Percentiles rank a stretch among this genome's conserved stretches.
Conservation (phyloP, 2,329 filamentous ascomycete species). For the Coleophoma cylindrospora region DNA sequence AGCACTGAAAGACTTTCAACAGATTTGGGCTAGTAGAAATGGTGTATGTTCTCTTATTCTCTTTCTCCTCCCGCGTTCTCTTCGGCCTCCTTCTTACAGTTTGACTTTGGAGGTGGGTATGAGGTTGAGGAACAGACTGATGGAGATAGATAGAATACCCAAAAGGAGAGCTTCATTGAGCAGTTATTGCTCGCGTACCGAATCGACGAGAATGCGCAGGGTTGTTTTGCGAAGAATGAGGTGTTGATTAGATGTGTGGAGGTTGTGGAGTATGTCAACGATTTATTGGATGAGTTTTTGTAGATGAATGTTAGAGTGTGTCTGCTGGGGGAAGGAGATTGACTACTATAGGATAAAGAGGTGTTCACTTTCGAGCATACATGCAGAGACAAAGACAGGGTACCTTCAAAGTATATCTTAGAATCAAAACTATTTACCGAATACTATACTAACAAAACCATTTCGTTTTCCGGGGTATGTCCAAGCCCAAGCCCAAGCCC, state of each 20-base stretch:
- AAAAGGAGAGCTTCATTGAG: slow-evolving; percentile 27
- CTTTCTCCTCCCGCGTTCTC: background rate
- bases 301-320: background rate
- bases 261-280: slow-evolving; percentile 29
- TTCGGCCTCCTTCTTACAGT: background rate
- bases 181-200: slow-evolving; percentile 23
- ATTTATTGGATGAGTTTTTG: slow-evolving; percentile 24
- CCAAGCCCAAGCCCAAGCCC: too few relatives aligned
- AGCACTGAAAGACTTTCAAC: slow-evolving; percentile 22
- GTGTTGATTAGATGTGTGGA: slow-evolving; percentile 26
- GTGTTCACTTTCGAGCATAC: too few relatives aligned
- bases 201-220: slow-evolving; percentile 4
- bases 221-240: slow-evolving; percentile 25
- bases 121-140: background rate
- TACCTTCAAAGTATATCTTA: too few relatives aligned
- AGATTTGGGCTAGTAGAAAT: slow-evolving; percentile 25
- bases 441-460: too few relatives aligned
- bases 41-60: slow-evolving; percentile 14
- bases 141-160: slow-evolving; percentile 17
- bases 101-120: background rate
- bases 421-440: too few relatives aligned
- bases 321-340: too few relatives aligned
- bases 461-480: too few relatives aligned
- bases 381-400: too few relatives aligned
- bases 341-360: too few relatives aligned